These are phyloP conservation scores for Mycena rosella DNA, from an alignment of 768 basidiomycete species.

Conservation along the genomic window DNA sequence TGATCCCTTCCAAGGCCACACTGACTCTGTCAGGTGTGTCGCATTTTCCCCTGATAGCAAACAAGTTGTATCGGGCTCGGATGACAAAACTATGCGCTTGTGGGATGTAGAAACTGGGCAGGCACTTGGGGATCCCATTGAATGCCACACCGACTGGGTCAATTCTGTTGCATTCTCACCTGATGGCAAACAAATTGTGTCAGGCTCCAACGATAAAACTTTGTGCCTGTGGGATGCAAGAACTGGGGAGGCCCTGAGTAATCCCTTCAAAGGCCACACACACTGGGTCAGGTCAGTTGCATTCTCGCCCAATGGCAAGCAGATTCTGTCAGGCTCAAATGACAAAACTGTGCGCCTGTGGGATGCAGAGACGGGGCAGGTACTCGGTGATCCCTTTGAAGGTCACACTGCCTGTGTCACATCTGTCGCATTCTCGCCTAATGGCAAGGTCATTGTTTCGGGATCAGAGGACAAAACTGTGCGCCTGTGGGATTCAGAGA, in stretches of 20 bases:
- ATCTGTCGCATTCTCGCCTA: not conserved
- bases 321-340: not conserved
- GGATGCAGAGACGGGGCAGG: not conserved
- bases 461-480: not conserved
- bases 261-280: not conserved
- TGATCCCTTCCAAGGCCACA: not conserved
- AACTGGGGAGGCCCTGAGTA: not conserved
- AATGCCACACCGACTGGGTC: not conserved
- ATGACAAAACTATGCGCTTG: not conserved
- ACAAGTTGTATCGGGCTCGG: not conserved
- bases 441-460: not conserved
- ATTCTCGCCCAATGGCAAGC: no score
- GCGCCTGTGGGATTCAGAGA: not conserved
- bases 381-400: not conserved
- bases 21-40: not conserved
- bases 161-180: conserved; percentile 5
- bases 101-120: not conserved
- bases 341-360: no score
- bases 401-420: not conserved
- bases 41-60: conserved; percentile 8
- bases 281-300: not conserved
- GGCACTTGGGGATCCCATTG: not conserved
- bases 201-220: not conserved
- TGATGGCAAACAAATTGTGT: conserved; percentile 1
- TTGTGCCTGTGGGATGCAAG: not conserved